Evolutionary conservation across 2,329 filamentous ascomycete species (phyloP).

Genomic region (Didymella exigua): DNA sequence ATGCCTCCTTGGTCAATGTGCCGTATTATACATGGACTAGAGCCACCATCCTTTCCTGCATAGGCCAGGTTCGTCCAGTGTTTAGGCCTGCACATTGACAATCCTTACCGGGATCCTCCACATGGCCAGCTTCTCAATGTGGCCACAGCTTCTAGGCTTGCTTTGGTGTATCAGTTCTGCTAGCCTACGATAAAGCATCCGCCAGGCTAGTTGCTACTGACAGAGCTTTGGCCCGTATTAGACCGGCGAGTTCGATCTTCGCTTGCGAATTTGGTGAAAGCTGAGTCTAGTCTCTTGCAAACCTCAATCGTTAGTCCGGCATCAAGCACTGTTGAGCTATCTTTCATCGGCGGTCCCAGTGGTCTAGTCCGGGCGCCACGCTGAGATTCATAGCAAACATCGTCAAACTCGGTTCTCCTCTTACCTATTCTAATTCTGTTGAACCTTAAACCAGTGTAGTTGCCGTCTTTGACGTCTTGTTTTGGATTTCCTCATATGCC

Average conservation of each 20-base stretch:
- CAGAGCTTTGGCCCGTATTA: slow-evolving; percentile 10
- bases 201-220: slow-evolving; percentile 11
- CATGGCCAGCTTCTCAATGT: slow-evolving; percentile 3
- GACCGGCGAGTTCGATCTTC: slow-evolving; percentile 5
- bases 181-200: slow-evolving; percentile 10
- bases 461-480: slow-evolving; percentile 4
- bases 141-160: slow-evolving; percentile 11
- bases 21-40: slow-evolving; percentile 8
- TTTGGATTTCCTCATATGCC: slow-evolving; percentile 14
- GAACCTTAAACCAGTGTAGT: slow-evolving; percentile 8
- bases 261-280: slow-evolving; percentile 4
- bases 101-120: slow-evolving; percentile 3
- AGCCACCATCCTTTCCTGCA: slow-evolving; percentile 8
- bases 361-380: slow-evolving; percentile 16
- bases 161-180: slow-evolving; percentile 12
- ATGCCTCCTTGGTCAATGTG: slow-evolving; percentile 2
- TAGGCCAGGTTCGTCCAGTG: slow-evolving; percentile 4
- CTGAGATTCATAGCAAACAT: slow-evolving; percentile 8
- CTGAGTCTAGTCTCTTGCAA: slow-evolving; percentile 13
- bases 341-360: slow-evolving; percentile 5
- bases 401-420: slow-evolving; percentile 16
- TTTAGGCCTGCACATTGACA: slow-evolving; percentile 7
- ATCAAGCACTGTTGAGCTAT: slow-evolving; percentile 16
- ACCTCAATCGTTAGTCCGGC: slow-evolving; percentile 15
- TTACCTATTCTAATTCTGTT: slow-evolving; percentile 18